Evolutionary conservation across 2,329 filamentous ascomycete genomes (phyloP).

Genomic region (Aspergillus pseudoglaucus): DNA sequence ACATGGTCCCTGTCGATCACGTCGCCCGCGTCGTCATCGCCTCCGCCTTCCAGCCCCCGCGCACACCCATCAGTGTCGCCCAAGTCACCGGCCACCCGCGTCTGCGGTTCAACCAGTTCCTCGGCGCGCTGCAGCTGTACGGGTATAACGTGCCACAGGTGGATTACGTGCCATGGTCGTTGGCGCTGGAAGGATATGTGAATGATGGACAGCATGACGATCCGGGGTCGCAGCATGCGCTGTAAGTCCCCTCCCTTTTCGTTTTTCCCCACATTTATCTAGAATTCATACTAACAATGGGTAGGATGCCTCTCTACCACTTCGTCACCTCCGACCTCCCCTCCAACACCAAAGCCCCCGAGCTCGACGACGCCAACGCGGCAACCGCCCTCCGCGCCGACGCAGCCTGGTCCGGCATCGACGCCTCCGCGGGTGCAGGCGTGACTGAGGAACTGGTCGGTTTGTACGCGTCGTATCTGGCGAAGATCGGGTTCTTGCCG

Average conservation of each 20-base stretch:
- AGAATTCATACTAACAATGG: too few relatives aligned
- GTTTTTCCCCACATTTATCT: too few relatives aligned
- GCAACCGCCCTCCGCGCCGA: conserved; percentile 59
- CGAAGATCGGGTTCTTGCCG: conserved; percentile 56
- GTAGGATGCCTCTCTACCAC: conserved; percentile 62
- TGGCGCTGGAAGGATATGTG: conserved; percentile 62
- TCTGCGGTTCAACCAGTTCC: conserved; percentile 69
- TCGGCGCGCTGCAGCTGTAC: conserved; percentile 63
- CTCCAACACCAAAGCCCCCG: conserved; percentile 61
- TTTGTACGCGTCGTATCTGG: conserved; percentile 57
- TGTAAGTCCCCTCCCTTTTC: conserved; percentile 39
- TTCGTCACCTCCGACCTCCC: conserved; percentile 67
- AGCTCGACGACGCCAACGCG: conserved; percentile 68
- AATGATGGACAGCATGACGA: conserved; percentile 50
- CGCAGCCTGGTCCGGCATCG: conserved; percentile 50
- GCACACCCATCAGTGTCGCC: conserved; percentile 53
- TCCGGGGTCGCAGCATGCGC: conserved; percentile 58
- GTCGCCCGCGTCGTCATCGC: conserved; percentile 76
- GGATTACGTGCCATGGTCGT: conserved; percentile 63
- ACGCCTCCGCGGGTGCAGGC: conserved; percentile 50
- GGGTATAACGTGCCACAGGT: conserved; percentile 65
- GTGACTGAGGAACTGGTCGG: conserved; percentile 58
- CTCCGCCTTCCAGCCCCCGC: conserved; percentile 58
- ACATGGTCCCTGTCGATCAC: conserved; percentile 79
- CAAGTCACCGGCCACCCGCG: conserved; percentile 77